These are phyloP conservation scores for Talaromyces sp. DNA, from an alignment of 2,329 filamentous ascomycete species.

Conservation along the genomic window DNA sequence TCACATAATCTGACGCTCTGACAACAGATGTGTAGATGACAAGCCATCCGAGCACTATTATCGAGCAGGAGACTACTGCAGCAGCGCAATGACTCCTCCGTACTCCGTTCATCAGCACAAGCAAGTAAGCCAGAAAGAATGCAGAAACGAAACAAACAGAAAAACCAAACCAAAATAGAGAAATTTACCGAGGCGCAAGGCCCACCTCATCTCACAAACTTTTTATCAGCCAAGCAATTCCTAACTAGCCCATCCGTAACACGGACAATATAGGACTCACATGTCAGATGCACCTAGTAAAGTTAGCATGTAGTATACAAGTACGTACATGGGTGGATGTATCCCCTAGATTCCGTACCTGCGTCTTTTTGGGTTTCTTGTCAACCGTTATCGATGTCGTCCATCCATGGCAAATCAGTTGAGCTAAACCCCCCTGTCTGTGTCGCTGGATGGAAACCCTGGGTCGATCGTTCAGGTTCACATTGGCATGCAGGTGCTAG, in stretches of 20 bases:
- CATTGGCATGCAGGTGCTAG: not conserved
- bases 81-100: not conserved
- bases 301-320: not conserved
- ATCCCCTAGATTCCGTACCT: not conserved
- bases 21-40: not conserved
- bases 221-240: not conserved
- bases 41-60: not conserved
- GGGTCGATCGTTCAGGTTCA: not conserved
- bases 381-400: not conserved
- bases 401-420: too few species aligned
- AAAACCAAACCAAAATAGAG: not conserved
- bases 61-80: not conserved
- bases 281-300: not conserved
- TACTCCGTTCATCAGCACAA: not conserved
- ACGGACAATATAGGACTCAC: not conserved
- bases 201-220: not conserved
- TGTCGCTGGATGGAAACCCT: not conserved
- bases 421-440: not conserved
- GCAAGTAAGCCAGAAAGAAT: not conserved
- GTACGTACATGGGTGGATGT: not conserved
- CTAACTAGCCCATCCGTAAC: not conserved
- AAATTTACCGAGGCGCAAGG: not conserved
- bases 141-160: not conserved
- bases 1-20: not conserved
- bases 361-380: not conserved